These are phyloP conservation scores for Xylaria digitata DNA, from an alignment of 2,329 filamentous ascomycete species.

Conservation along the genomic window DNA sequence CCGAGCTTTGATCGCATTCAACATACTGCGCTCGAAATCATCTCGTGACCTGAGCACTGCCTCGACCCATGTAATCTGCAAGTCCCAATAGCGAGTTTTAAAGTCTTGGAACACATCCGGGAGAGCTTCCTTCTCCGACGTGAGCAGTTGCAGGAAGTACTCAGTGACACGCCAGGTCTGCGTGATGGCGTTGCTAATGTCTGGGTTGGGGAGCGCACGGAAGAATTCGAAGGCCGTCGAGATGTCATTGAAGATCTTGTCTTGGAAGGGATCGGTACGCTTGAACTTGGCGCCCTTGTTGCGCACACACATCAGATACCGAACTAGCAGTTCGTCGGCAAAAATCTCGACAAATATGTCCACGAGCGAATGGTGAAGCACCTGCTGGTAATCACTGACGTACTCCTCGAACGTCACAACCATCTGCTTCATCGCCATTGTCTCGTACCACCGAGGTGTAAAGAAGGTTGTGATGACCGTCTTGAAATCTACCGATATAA, in stretches of 20 bases:
- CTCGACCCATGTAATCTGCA: slow-evolving; percentile 96
- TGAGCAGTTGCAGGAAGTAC: slow-evolving; percentile 82
- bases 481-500: slow-evolving; percentile 91
- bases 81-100: slow-evolving; percentile 90
- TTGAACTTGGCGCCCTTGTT: slow-evolving; percentile 93
- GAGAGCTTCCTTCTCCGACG: slow-evolving; percentile 77
- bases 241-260: slow-evolving; percentile 94
- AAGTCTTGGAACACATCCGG: slow-evolving; percentile 84
- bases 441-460: slow-evolving; percentile 87
- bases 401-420: slow-evolving; percentile 96
- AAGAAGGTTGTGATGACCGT: slow-evolving; percentile 89
- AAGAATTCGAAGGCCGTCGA: slow-evolving; percentile 93
- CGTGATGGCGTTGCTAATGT: slow-evolving; percentile 80
- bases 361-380: slow-evolving; percentile 86
- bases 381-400: slow-evolving; percentile 83
- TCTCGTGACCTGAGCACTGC: slow-evolving; percentile 86
- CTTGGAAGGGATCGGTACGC: slow-evolving; percentile 85
- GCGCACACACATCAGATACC: slow-evolving; percentile 84
- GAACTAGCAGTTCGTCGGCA: slow-evolving; percentile 87
- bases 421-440: slow-evolving; percentile 91
- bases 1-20: slow-evolving; percentile 86
- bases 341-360: slow-evolving; percentile 96
- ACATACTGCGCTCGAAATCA: slow-evolving; percentile 91
- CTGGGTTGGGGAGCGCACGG: slow-evolving; percentile 74
- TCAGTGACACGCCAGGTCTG: slow-evolving; percentile 93